A percentile compares a stretch with the other conserved stretches of the same genome.
These are phyloP conservation scores for Scheffersomyces illinoinensis DNA, from an alignment of 1,139 yeast genomes.

Conservation along the genomic window DNA sequence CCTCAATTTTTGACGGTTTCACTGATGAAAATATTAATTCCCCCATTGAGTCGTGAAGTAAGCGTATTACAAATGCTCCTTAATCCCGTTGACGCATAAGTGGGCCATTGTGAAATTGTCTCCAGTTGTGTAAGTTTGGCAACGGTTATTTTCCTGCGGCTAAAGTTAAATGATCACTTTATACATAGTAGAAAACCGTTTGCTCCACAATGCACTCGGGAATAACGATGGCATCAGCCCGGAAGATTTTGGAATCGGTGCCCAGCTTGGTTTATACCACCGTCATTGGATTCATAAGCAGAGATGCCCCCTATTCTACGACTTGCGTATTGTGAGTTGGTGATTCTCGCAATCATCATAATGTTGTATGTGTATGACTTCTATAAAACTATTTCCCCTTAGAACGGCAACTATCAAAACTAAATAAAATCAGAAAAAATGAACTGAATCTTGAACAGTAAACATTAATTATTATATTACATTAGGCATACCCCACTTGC, in stretches of 20 bases:
- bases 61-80: neutral
- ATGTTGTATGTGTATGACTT: neutral
- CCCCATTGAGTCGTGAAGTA: neutral
- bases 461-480: neutral
- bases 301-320: neutral
- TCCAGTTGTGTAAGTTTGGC: neutral
- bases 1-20: neutral
- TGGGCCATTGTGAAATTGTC: neutral
- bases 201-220: neutral
- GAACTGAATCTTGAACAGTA: neutral
- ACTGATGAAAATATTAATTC: neutral
- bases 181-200: neutral
- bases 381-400: neutral
- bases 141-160: neutral
- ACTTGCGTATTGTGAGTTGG: neutral
- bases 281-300: neutral
- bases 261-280: neutral
- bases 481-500: neutral
- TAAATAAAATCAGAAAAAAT: neutral
- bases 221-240: neutral
- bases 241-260: neutral
- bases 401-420: neutral
- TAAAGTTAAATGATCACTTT: neutral
- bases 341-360: neutral
- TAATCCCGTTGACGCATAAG: neutral